These are phyloP conservation scores for Leucosporidium yakuticum DNA, from an alignment of 768 basidiomycete genomes.

Conservation along the genomic window DNA sequence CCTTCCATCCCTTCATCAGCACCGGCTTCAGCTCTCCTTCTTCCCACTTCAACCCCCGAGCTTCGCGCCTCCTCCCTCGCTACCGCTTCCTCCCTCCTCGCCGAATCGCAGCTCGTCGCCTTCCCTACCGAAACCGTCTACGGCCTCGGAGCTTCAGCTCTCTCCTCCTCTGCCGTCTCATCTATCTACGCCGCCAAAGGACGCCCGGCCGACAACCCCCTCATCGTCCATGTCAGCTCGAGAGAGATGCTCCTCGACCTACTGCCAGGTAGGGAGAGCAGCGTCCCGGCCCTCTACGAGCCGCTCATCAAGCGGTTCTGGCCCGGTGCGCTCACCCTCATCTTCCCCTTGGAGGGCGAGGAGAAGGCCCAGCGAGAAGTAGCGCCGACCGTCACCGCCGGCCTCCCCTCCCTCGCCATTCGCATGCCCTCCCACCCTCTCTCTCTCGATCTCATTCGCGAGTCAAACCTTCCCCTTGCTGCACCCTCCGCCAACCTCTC, in stretches of 20 bases:
- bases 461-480: constrained; percentile 68
- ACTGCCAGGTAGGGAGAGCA: constrained; percentile 51
- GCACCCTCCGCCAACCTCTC: constrained; percentile 94
- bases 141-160: constrained; percentile 84
- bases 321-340: constrained; percentile 88
- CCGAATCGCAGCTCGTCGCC: constrained; percentile 51
- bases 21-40: constrained; percentile 7
- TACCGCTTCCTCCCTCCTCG: constrained; percentile 21
- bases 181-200: constrained; percentile 84
- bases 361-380: constrained; percentile 46
- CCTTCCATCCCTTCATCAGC: background rate
- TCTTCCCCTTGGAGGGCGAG: constrained; percentile 59
- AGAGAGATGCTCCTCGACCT: constrained; percentile 68
- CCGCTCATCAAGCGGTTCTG: constrained; percentile 77
- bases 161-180: constrained; percentile 54
- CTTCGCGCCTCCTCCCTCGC: constrained; percentile 13
- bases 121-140: constrained; percentile 99
- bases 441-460: constrained; percentile 77
- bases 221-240: constrained; percentile 94
- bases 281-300: constrained; percentile 60
- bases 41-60: background rate
- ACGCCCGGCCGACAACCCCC: constrained; percentile 88
- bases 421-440: constrained; percentile 93
- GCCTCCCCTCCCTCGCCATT: constrained; percentile 74
- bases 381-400: constrained; percentile 71